A percentile compares a stretch with the other conserved stretches of the same genome.
phyloP scores from a whole-genome alignment of 495 filamentous ascomycete species.

The Arthonia radiata region DNA sequence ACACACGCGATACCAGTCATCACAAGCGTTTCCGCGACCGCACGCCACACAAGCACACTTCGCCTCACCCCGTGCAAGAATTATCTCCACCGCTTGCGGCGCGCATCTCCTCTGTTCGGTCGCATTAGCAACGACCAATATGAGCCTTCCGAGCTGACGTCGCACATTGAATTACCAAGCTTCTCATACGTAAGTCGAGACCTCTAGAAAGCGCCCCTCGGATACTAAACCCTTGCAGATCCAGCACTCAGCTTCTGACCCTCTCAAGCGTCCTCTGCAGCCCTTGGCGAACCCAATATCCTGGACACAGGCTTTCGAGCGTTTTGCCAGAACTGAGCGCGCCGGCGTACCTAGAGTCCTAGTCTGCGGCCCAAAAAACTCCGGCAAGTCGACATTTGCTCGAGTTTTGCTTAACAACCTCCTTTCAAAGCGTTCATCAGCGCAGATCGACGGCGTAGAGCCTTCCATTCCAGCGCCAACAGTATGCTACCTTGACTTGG shows the following conservation, averaged over 20 bases:
- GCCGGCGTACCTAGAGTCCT: conserved; percentile 23
- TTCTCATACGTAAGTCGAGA: neutral
- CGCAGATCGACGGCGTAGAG: conserved; percentile 9
- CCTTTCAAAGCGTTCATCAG: conserved; percentile 25
- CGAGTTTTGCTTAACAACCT: conserved; percentile 52
- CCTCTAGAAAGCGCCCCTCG: conserved; percentile 3
- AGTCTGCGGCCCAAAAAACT: conserved; percentile 56
- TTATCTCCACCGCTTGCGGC: conserved; percentile 30
- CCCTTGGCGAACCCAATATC: conserved; percentile 37
- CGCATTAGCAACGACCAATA: conserved; percentile 41
- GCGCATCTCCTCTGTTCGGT: conserved; percentile 42
- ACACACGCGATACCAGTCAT: conserved; percentile 59
- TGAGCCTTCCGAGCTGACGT: neutral
- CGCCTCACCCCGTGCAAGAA: conserved; percentile 24
- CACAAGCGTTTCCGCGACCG: conserved; percentile 23
- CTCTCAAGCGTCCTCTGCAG: conserved; percentile 26
- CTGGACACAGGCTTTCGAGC: conserved; percentile 29
- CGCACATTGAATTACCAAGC: conserved; percentile 3
- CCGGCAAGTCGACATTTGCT: conserved; percentile 71
- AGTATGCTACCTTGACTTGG: conserved; percentile 51
- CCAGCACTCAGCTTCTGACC: conserved; percentile 22
- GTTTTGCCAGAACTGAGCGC: conserved; percentile 15
- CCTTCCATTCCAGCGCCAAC: conserved; percentile 15
- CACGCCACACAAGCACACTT: conserved; percentile 22
- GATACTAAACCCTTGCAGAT: conserved; percentile 11